Evolutionary conservation across 2,329 filamentous ascomycete species (phyloP), one percentile per base, ranked within the genome.

Genomic region (Fusarium equiseti): DNA sequence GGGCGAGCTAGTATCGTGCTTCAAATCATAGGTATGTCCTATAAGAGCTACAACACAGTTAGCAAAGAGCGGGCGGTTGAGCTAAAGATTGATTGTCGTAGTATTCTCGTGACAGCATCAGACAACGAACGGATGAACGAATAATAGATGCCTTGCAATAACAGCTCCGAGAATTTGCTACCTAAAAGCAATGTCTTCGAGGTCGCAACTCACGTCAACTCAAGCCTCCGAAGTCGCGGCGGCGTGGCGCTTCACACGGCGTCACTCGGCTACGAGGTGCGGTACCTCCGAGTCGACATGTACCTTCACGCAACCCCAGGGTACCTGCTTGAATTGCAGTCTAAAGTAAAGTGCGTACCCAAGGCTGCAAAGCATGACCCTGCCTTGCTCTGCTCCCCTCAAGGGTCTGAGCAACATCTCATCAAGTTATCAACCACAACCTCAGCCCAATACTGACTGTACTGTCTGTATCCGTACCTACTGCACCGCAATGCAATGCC

Each of bases 241-340:
- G 73, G 73, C 73, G 73, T 74, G 73, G 73, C 73, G 73, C 73
- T 75, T 75, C 73, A 48, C 59, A 73, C 69, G 62, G 73, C 70
- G 73, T 75, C 70, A 73, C 70, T 71, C 49, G 61, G 53, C 63
- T 58, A 66, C 60, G 44, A 58, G 32, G 62, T 68, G 59, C 53
- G 35, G n/a, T 70, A 66, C 44, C 59, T 69, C 43, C 46, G 24
- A 52, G 46, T 31, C 42, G 27, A 35, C 24, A 71, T 58, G 68
- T 73, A 74, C 70, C 55, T 54, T 43, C 10, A 27, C 15, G 12
- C 24, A 43, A 63, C 50, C 52, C 49, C 27, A 50, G 44, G 49
- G 61, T 65, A 66, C 63, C 35, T 38, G 26, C 48, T 40, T 27
- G 49, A 46, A 42, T 40, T 66, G 43, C 62, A 46, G 60, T 43